A percentile compares a stretch with the other conserved stretches of the same genome.
phyloP scores from a whole-genome alignment of 768 basidiomycete species.

The Guyanaporus albipodus region DNA sequence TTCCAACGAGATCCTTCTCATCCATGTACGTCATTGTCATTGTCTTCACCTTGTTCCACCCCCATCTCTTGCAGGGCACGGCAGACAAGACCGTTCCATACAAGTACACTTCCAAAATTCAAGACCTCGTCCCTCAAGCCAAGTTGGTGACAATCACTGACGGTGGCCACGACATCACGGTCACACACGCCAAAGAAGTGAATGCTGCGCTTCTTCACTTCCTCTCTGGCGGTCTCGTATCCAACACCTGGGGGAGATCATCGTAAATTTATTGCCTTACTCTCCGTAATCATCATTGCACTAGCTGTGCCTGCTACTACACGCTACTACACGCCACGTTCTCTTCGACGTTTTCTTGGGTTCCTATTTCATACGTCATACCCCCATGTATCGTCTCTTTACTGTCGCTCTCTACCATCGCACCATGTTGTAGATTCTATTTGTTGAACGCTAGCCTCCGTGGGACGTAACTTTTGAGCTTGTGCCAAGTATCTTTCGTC shows the following conservation, averaged over 20 bases:
- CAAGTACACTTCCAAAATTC: conserved; percentile 30
- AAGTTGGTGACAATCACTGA: conserved; percentile 27
- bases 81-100: conserved; percentile 33
- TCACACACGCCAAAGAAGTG: conserved; percentile 32
- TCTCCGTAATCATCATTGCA: not conserved
- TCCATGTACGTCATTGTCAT: conserved; percentile 47
- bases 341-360: not conserved
- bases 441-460: not conserved
- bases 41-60: not conserved
- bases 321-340: conserved; percentile 7
- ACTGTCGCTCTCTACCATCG: conserved; percentile 1
- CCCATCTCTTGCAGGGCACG: conserved; percentile 25
- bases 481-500: too few species aligned
- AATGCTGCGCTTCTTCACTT: conserved; percentile 27
- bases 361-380: not conserved
- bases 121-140: conserved; percentile 27
- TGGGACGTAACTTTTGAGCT: not conserved
- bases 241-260: not conserved
- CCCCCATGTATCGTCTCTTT: conserved; percentile 12
- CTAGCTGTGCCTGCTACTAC: not conserved
- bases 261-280: not conserved
- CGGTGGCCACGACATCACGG: conserved; percentile 31
- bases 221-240: conserved; percentile 14
- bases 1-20: conserved; percentile 50
- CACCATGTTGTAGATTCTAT: conserved; percentile 13